These are phyloP conservation scores for Cladosporium cucumerinum DNA, from an alignment of 2,329 filamentous ascomycete species.

Conservation along the genomic window DNA sequence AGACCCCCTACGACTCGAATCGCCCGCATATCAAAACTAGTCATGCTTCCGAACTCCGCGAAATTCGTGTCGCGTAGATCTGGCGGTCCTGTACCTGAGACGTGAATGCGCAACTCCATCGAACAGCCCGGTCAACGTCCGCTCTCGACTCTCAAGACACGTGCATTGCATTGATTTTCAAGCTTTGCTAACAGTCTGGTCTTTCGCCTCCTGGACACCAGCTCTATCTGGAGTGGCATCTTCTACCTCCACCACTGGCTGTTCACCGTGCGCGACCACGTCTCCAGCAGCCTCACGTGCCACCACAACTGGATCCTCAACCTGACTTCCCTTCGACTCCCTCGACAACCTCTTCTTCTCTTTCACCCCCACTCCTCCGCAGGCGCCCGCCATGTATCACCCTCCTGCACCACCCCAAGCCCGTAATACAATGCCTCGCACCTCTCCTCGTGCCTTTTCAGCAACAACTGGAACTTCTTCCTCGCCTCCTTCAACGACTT, in stretches of 20 bases:
- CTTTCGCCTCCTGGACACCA: background rate
- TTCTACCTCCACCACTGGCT: background rate
- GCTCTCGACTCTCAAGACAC: background rate
- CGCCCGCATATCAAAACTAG: background rate
- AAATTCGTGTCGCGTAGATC: slow-evolving; percentile 1
- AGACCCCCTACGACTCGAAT: slow-evolving; percentile 1
- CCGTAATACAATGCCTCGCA: slow-evolving; percentile 17
- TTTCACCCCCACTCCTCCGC: background rate
- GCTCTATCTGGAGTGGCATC: background rate
- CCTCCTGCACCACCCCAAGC: slow-evolving; percentile 6
- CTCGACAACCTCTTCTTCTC: background rate
- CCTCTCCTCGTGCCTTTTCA: slow-evolving; percentile 13
- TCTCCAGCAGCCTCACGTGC: background rate
- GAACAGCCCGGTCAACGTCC: background rate
- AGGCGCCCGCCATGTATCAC: slow-evolving; percentile 4
- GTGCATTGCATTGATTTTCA: background rate
- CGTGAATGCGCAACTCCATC: background rate
- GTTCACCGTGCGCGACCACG: too few relatives aligned
- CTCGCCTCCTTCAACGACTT: slow-evolving; percentile 8
- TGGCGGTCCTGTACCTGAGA: background rate
- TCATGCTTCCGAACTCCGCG: slow-evolving; percentile 7
- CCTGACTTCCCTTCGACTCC: background rate
- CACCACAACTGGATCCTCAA: background rate
- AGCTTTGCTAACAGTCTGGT: background rate
- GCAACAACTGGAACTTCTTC: slow-evolving; percentile 1